Base-by-base conservation (phyloP, 345 rosid genomes). In the Camelina neglecta region DNA sequence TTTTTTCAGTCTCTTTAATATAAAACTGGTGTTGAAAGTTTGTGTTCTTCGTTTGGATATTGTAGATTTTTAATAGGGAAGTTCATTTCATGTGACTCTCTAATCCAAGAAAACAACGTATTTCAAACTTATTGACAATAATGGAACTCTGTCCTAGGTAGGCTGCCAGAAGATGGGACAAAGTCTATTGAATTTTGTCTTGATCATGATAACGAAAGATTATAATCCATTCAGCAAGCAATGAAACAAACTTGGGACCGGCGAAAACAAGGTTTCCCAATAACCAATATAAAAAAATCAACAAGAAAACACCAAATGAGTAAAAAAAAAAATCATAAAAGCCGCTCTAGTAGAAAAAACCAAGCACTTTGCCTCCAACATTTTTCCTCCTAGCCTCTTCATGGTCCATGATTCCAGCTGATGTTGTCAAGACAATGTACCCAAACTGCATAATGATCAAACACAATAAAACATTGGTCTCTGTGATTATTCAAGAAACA, bases 331-430 rank as follows among this genome's bases (percentile, higher is more conserved):
- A n/a, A 1, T 13, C 11, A 56, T 33, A 35, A 59, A 35, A 35
- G 31, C 7, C 11, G 8, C 44, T 5, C 31, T 21, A 66, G 41
- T 74, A 65, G 50, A 74, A 35, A 35, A 35, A 35, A 20, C 78
- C 73, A 44, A 74, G 67, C 6, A 74, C 78, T 66, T 74, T 74
- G 6, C 78, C 78, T 8, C 78, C 78, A 54, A 66, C 78, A 21
- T 66, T 74, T 62, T 74, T 74, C 36, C 66, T 55, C 31, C 73
- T 65, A 23, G 61, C 73, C 42, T 75, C 79, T 67, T 75, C 79
- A 38, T 75, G 73, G 35, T 59, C 79, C 79, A 75, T 75, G 67
- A 75, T 75, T 42, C 79, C 79, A 15, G 73, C 79, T 11, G 79
- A 74, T 24, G 78, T 74, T 1, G 73, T 58, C 50, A 74, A 35